phyloP scores from a whole-genome alignment of 2,329 filamentous ascomycete species.

The Penicillium concentricum region DNA sequence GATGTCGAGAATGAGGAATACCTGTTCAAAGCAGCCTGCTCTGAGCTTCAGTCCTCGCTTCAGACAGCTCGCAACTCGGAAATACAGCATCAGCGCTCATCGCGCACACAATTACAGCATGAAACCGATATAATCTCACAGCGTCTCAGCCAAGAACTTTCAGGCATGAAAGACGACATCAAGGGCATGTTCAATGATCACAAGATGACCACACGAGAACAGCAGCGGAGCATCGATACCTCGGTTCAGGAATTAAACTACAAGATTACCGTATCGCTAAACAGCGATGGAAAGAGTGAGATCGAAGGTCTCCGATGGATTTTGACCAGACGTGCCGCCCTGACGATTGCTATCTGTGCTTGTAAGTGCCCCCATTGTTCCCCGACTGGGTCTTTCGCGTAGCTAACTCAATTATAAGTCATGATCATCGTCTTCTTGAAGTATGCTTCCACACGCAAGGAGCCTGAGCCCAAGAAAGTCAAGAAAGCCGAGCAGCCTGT shows the following conservation, averaged over 20 bases:
- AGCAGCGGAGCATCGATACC: slow-evolving; percentile 81
- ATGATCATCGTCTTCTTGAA: slow-evolving; percentile 51
- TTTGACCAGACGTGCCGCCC: slow-evolving; percentile 62
- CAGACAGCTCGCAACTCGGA: slow-evolving; percentile 72
- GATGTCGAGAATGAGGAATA: slow-evolving; percentile 95
- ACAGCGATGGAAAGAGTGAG: slow-evolving; percentile 86
- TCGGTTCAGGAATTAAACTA: slow-evolving; percentile 94
- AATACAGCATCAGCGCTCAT: slow-evolving; percentile 77
- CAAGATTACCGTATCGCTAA: slow-evolving; percentile 87
- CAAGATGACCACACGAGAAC: slow-evolving; percentile 85
- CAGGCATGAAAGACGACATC: slow-evolving; percentile 82
- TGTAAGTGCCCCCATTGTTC: slow-evolving; percentile 34
- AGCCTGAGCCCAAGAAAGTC: slow-evolving; percentile 35
- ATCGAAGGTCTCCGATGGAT: slow-evolving; percentile 93
- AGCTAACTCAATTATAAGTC: slow-evolving; percentile 31
- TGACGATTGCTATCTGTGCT: slow-evolving; percentile 56
- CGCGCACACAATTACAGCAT: slow-evolving; percentile 83
- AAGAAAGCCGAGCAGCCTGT: slow-evolving; percentile 32
- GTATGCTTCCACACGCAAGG: slow-evolving; percentile 43
- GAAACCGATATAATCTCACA: slow-evolving; percentile 92
- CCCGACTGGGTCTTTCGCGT: neutral
- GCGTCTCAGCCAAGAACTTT: slow-evolving; percentile 77
- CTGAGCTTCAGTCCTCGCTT: slow-evolving; percentile 84
- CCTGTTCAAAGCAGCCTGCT: slow-evolving; percentile 89
- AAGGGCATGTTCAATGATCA: slow-evolving; percentile 95